Evolutionary conservation across 108 stramenopile species (phyloP), one percentile per base, ranked within the genome.

Genomic region (Cyclostephanos tholiformis): DNA sequence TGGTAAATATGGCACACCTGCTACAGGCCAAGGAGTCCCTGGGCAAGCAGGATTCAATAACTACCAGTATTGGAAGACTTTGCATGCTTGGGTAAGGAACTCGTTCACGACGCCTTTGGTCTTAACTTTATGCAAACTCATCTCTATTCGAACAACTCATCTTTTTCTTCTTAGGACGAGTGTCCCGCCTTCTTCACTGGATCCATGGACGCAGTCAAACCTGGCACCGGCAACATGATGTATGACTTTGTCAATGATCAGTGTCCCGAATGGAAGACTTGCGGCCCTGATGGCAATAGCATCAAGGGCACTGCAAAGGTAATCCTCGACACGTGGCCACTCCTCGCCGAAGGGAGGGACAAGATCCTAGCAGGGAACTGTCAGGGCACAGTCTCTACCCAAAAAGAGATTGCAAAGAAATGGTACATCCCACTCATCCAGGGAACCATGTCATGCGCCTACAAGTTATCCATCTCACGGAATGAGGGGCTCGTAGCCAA

Each of bases 21-120:
- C n/a, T n/a, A n/a, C n/a, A 46, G 44, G 44, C 44, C 13, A 9
- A 12, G 44, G 44, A 46, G 13, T 46, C 13, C 44, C 44, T 46
- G 44, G 44, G 11, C 44, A 46, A 13, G 11, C 44, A 12, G 44
- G 44, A 46, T 46, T 46, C 44, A 46, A 9, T 12, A 46, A 46
- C 44, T 46, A 46, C 13, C 11, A 9, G 13, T 46, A 46, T 46
- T 46, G 44, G 44, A 46, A 46, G 44, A 46, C 44, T 9, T 46
- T 46, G 44, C 44, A 46, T 46, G 44, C 44, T 46, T 46, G 44
- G 44, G n/a, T n/a, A n/a, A n/a, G n/a, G n/a, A n/a, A n/a, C n/a
- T n/a, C n/a, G n/a, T n/a, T n/a, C n/a, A n/a, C n/a, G n/a, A n/a
- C n/a, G n/a, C n/a, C n/a, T n/a, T n/a, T n/a, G n/a, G n/a, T n/a